Conservation (phyloP, 1,284 basidiomycete species). For the Apiotrichum akiyoshidainum region DNA sequence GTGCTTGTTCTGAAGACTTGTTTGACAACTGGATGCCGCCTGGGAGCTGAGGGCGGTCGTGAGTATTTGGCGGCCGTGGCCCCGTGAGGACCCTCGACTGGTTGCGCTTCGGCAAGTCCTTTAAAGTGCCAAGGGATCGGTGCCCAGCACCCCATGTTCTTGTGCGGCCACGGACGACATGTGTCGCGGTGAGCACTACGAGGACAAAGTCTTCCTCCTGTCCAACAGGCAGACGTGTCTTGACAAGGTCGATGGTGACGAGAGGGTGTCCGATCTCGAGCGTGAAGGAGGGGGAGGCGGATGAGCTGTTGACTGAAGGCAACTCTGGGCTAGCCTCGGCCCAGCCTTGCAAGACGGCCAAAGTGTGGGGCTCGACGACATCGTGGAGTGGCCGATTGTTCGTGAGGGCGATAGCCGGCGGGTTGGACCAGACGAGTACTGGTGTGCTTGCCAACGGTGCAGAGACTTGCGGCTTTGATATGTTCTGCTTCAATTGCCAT, state of each 20-base stretch:
- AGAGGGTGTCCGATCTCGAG: slow-evolving; percentile 2
- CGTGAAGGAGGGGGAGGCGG: background rate
- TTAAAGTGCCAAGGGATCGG: too few relatives aligned
- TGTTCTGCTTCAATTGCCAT: background rate
- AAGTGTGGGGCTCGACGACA: slow-evolving; percentile 19
- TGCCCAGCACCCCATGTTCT: background rate
- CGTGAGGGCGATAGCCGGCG: slow-evolving; percentile 25
- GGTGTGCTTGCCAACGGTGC: slow-evolving; percentile 4
- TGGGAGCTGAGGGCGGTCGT: background rate
- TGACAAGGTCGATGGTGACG: slow-evolving; percentile 5
- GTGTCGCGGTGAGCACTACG: slow-evolving; percentile 2
- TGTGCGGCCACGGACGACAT: background rate
- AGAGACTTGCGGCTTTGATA: slow-evolving; percentile 1
- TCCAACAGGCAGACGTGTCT: slow-evolving; percentile 3
- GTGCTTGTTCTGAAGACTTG: too few relatives aligned
- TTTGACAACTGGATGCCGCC: background rate
- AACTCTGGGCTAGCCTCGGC: slow-evolving; percentile 21
- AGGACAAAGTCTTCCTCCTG: background rate
- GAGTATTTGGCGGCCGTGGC: background rate
- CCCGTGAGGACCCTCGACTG: background rate
- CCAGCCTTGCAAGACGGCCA: slow-evolving; percentile 30
- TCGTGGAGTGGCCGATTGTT: slow-evolving; percentile 24
- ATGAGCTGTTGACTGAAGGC: background rate
- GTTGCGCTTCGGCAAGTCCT: too few relatives aligned
- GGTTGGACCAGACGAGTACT: slow-evolving; percentile 30